These are phyloP conservation scores for Arxiozyma slooffiae DNA, from an alignment of 1,139 yeast genomes.

Conservation along the genomic window DNA sequence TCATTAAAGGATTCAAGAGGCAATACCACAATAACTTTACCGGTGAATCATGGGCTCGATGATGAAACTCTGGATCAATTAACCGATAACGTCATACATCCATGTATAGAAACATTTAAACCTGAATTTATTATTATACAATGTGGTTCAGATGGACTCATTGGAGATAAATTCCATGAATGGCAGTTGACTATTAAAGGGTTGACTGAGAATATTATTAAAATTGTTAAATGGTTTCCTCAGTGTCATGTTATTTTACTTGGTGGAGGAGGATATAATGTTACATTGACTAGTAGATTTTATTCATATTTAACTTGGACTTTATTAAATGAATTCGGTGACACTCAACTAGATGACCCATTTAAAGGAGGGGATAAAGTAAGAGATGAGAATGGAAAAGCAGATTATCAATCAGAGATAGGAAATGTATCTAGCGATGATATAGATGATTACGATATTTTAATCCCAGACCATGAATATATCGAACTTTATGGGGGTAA, in stretches of 20 bases:
- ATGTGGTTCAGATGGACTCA: conserved; percentile 65
- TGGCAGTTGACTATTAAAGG: conserved; percentile 62
- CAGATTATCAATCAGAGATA: not conserved
- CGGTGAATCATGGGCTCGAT: conserved; percentile 46
- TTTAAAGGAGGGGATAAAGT: not conserved
- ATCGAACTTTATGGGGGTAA: conserved; percentile 36
- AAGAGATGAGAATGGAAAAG: not conserved
- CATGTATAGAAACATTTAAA: conserved; percentile 33
- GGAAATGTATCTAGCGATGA: not conserved
- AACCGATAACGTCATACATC: conserved; percentile 37
- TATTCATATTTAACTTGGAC: conserved; percentile 50
- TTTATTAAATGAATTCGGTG: conserved; percentile 16
- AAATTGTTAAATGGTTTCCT: conserved; percentile 29
- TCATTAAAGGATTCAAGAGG: conserved; percentile 30
- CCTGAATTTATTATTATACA: conserved; percentile 55
- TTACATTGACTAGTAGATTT: conserved; percentile 52
- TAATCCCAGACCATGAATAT: conserved; percentile 45
- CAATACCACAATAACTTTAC: conserved; percentile 43
- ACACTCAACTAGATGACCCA: not conserved
- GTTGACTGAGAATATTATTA: conserved; percentile 33
- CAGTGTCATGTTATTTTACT: conserved; percentile 38
- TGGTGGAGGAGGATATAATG: conserved; percentile 77
- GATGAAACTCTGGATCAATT: conserved; percentile 38
- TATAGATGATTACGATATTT: conserved; percentile 24
- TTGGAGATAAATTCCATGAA: conserved; percentile 48